phyloP scores from a whole-genome alignment of 768 basidiomycete species.

The Daedalea quercina region DNA sequence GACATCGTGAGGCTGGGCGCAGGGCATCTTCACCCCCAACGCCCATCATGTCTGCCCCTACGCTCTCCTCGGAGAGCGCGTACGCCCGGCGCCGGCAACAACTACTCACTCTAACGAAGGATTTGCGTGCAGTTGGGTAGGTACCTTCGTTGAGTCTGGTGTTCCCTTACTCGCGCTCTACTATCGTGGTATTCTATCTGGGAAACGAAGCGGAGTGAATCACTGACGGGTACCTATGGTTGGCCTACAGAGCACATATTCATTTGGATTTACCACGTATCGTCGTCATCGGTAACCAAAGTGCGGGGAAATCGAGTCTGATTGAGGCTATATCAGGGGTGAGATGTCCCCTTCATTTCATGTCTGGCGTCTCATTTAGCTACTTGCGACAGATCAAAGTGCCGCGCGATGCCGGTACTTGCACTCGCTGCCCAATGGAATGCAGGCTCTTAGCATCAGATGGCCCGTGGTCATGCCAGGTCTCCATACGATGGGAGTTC shows the following conservation, averaged over 20 bases:
- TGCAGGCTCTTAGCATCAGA: conserved; percentile 23
- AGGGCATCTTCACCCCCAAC: too few species aligned
- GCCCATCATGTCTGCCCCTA: too few species aligned
- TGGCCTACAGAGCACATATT: conserved; percentile 28
- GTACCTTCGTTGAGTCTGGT: neutral
- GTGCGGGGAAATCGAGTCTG: conserved; percentile 40
- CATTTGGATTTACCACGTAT: conserved; percentile 44
- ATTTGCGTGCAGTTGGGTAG: neutral
- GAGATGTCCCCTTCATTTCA: conserved; percentile 17
- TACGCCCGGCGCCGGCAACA: neutral
- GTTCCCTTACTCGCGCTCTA: neutral
- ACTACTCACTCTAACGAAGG: neutral
- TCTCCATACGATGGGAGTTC: conserved; percentile 33
- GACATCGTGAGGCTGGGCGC: too few species aligned
- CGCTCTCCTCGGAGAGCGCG: neutral
- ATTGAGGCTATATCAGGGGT: conserved; percentile 47
- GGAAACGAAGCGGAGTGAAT: neutral
- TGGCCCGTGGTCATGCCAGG: conserved; percentile 26
- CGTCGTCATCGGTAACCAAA: conserved; percentile 47
- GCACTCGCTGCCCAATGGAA: too few species aligned
- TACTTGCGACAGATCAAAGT: conserved; percentile 34
- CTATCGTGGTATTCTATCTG: neutral
- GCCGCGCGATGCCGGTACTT: conserved; percentile 42
- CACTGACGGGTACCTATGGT: too few species aligned
- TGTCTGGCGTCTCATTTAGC: conserved; percentile 5